These are phyloP conservation scores for Candida wancherniae DNA, from an alignment of 805 yeast genomes.

Conservation along the genomic window DNA sequence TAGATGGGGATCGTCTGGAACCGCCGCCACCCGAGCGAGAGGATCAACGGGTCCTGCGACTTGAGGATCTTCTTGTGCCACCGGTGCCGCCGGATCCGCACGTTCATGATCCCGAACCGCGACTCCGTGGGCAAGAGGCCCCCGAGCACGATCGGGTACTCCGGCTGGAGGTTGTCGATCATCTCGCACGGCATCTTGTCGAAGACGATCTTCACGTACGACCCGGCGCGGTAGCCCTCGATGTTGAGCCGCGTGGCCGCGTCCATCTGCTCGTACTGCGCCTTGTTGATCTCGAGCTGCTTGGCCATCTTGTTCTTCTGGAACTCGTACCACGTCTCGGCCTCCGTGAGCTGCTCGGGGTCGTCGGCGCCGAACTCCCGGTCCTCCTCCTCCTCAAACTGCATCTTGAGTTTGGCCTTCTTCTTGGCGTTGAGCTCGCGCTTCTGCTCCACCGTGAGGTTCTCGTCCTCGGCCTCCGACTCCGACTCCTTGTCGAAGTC, in stretches of 20 bases:
- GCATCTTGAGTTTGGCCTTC: slow-evolving; percentile 82
- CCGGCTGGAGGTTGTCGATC: slow-evolving; percentile 79
- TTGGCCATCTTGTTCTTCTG: slow-evolving; percentile 97
- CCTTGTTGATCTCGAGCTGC: slow-evolving; percentile 88
- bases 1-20: slow-evolving; percentile 95
- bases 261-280: slow-evolving; percentile 71
- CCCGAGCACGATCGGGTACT: slow-evolving; percentile 82
- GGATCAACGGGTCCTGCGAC: slow-evolving; percentile 89
- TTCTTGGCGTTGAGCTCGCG: slow-evolving; percentile 80
- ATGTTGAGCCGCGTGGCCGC: slow-evolving; percentile 69
- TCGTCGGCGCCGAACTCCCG: slow-evolving; percentile 68
- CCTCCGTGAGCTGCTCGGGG: slow-evolving; percentile 65
- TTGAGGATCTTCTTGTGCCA: slow-evolving; percentile 97
- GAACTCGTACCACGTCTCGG: slow-evolving; percentile 96
- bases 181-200: slow-evolving; percentile 85
- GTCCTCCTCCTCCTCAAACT: slow-evolving; percentile 79
- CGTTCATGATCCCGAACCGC: slow-evolving; percentile 87
- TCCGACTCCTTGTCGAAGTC: slow-evolving; percentile 48
- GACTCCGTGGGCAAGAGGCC: slow-evolving; percentile 88
- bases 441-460: slow-evolving; percentile 62
- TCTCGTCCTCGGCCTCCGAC: slow-evolving; percentile 34
- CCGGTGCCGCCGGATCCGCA: slow-evolving; percentile 93
- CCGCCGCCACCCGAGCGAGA: slow-evolving; percentile 97
- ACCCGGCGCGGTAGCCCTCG: slow-evolving; percentile 91
- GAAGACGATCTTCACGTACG: slow-evolving; percentile 86